Evolutionary conservation across 257 asterid species (phyloP).

Genomic region (Capsicum pubescens): DNA sequence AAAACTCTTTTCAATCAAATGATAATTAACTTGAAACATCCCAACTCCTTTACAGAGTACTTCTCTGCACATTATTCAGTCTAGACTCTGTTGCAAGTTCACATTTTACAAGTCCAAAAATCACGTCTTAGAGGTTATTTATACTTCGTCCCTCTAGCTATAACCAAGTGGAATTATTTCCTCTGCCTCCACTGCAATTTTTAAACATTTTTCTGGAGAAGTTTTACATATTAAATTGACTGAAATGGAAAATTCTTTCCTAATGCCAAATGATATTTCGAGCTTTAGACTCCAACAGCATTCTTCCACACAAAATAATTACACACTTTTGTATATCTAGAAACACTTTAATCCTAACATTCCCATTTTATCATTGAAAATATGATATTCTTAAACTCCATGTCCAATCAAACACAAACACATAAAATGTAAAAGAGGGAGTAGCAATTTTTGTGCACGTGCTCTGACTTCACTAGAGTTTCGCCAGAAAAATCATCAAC

Average conservation of each 20-base stretch:
- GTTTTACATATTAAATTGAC: background rate
- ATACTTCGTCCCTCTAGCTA: slow-evolving; percentile 4
- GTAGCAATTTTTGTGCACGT: background rate
- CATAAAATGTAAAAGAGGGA: background rate
- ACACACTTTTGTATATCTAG: background rate
- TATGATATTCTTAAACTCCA: background rate
- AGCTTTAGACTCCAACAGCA: slow-evolving; percentile 20
- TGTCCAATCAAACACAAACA: background rate
- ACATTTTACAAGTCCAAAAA: slow-evolving; percentile 21
- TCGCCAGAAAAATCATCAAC: background rate
- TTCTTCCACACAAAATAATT: background rate
- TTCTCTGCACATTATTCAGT: background rate
- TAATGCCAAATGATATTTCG: background rate
- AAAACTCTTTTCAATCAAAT: background rate
- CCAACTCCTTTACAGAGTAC: slow-evolving; percentile 13
- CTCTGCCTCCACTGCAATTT: background rate
- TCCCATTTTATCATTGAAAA: slow-evolving; percentile 5
- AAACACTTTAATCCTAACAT: background rate
- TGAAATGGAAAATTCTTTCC: background rate
- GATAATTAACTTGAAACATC: slow-evolving; percentile 5
- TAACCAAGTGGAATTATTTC: background rate
- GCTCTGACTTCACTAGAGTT: background rate
- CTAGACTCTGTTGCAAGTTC: background rate
- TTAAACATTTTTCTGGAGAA: background rate
- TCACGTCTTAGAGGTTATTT: background rate